These are phyloP conservation scores for Naematelia encephala DNA, from an alignment of 768 basidiomycete genomes.

Conservation along the genomic window DNA sequence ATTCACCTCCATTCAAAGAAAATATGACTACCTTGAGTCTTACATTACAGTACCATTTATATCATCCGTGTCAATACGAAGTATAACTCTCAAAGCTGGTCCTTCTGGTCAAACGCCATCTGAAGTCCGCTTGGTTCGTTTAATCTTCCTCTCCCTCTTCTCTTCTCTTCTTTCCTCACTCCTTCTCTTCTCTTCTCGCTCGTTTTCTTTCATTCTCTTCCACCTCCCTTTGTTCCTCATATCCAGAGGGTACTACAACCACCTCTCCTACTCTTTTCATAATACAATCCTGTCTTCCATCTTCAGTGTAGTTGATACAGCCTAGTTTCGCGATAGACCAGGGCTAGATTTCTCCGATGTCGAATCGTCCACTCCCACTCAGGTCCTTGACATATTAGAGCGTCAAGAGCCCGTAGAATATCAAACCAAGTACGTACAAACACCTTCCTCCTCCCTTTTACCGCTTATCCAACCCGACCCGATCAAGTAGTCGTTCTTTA, in stretches of 20 bases:
- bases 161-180: background rate
- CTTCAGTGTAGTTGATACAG: background rate
- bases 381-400: slow-evolving; percentile 68
- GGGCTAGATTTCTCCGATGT: slow-evolving; percentile 78
- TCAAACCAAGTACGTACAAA: slow-evolving; percentile 68
- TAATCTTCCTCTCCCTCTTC: background rate
- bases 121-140: slow-evolving; percentile 66
- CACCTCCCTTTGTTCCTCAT: too few relatives aligned
- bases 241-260: too few relatives aligned
- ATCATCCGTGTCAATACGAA: slow-evolving; percentile 76
- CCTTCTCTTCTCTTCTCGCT: too few relatives aligned
- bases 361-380: slow-evolving; percentile 61
- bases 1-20: background rate
- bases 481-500: background rate
- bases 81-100: slow-evolving; percentile 78
- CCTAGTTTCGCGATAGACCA: slow-evolving; percentile 72
- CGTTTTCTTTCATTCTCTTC: background rate
- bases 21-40: background rate
- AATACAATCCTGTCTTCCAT: too few relatives aligned
- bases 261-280: too few relatives aligned
- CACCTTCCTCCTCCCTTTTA: background rate
- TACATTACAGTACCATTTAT: slow-evolving; percentile 66
- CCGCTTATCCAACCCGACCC: background rate
- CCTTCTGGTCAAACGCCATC: slow-evolving; percentile 73
- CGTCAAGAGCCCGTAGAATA: slow-evolving; percentile 80